Conservation (phyloP, 306 rosid species). For the Cucurbita pepo region DNA sequence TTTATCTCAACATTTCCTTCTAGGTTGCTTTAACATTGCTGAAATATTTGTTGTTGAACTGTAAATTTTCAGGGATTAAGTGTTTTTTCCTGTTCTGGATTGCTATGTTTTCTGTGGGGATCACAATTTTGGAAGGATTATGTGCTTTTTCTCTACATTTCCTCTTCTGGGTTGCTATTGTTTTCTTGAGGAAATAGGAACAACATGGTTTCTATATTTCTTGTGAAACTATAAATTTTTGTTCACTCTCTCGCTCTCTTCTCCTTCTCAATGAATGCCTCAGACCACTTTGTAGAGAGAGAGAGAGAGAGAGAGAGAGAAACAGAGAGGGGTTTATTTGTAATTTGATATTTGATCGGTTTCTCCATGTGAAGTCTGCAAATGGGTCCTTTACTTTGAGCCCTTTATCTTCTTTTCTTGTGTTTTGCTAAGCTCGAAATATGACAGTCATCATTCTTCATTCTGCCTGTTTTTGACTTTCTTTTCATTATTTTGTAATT, state of each 20-base stretch:
- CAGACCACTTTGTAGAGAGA: neutral
- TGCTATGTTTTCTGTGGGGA: neutral
- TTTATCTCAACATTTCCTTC: neutral
- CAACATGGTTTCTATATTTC: neutral
- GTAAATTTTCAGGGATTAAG: neutral
- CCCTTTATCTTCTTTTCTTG: slow-evolving; percentile 6
- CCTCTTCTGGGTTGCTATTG: neutral
- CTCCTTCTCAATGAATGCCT: neutral
- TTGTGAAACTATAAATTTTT: neutral
- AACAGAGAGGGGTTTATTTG: neutral
- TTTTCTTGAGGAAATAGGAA: neutral
- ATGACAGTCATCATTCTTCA: slow-evolving; percentile 2
- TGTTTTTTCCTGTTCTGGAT: neutral
- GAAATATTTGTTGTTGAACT: neutral
- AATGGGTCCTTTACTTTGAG: slow-evolving; percentile 4
- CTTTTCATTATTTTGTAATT: neutral
- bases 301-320: neutral
- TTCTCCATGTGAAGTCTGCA: neutral
- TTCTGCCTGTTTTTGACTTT: neutral
- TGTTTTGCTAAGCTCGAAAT: neutral
- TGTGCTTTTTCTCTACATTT: neutral
- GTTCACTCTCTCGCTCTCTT: neutral
- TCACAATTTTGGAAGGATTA: neutral
- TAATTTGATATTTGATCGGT: slow-evolving; percentile 2
- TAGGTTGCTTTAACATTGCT: neutral